Base-by-base conservation (phyloP, 2,329 filamentous ascomycete species). In the Cyphellophora europaea region DNA sequence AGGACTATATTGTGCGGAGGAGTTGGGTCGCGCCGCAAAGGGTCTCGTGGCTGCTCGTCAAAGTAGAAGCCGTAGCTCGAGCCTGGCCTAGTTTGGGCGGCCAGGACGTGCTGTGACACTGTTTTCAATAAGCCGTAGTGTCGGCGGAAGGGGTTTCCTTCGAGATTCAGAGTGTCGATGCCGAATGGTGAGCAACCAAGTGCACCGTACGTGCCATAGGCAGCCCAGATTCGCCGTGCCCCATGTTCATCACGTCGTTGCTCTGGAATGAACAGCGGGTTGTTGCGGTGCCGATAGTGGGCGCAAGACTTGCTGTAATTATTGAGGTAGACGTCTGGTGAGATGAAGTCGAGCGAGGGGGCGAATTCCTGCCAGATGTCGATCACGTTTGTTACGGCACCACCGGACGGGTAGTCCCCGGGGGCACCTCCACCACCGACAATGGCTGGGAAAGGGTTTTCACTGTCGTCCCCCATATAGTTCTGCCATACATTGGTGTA, bases 401-500 rank as follows among this genome's bases (percentile, higher is more conserved):
- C 67, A 11, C 67, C 67, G 3, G 64, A 69, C 2, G 67, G 67
- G 39, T 68, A 69, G 30, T 60, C 55, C 4, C 65, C 64, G 6
- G 65, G 56, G n/a, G 53, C 36, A 3, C 48, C 55, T 10, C 65
- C 65, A 6, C 64, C 65, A 3, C 62, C 63, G 2, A 51, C 63
- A 3, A 67, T 46, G 5, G 57, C 42, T 2, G 61, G 60, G 18
- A 58, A 51, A 11, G 47, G 37, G 29, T 51, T 53, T 25, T 58
- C 54, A 5, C 44, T 41, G 27, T 58, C 52, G 2, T 51, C 48
- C 11, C 46, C 54, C 5, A 15, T 16, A 37, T 59, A 61, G 37
- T 67, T 66, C 12, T 60, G 57, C 64, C 65, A 68, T 2, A 65
- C 62, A 27, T 69, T 68, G 5, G 56, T 59, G 47, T 65, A 68